Percentiles rank a stretch among this genome's conserved stretches.
These are phyloP conservation scores for Dovyalis caffra DNA, from an alignment of 345 rosid genomes.

Conservation along the genomic window DNA sequence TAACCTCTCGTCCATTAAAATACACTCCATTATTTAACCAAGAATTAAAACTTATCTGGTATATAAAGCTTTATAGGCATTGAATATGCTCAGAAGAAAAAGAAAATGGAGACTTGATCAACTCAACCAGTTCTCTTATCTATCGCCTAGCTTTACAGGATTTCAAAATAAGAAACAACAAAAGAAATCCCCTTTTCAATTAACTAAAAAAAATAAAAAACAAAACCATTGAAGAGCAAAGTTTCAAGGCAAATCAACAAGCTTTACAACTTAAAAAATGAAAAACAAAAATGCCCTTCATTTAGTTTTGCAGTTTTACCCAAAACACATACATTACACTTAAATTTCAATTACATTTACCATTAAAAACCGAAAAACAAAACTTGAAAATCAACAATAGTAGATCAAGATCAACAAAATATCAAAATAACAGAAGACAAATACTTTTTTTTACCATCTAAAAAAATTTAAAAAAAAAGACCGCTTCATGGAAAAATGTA, in stretches of 20 bases:
- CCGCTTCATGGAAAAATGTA: not conserved
- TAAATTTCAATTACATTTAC: not conserved
- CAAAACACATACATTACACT: not conserved
- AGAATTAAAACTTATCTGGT: not conserved
- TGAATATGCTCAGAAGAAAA: not conserved
- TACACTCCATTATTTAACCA: not conserved
- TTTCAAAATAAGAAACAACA: not conserved
- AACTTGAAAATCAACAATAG: not conserved
- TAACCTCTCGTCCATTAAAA: not conserved
- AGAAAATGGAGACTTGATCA: not conserved
- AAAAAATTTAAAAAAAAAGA: constrained; percentile 6
- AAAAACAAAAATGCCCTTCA: not conserved
- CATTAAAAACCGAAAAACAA: not conserved
- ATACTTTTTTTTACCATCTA: not conserved
- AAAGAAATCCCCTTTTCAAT: not conserved
- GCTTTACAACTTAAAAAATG: constrained; percentile 12
- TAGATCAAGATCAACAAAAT: constrained; percentile 45
- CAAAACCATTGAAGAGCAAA: not conserved
- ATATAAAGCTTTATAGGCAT: not conserved
- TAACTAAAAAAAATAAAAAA: not conserved
- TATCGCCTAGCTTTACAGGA: not conserved
- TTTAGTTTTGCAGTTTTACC: not conserved
- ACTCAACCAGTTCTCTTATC: not conserved
- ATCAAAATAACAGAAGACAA: not conserved
- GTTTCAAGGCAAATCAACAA: not conserved